Evolutionary conservation across 148 eudicot species (phyloP).

Genomic region (Chenopodium berlandieri): DNA sequence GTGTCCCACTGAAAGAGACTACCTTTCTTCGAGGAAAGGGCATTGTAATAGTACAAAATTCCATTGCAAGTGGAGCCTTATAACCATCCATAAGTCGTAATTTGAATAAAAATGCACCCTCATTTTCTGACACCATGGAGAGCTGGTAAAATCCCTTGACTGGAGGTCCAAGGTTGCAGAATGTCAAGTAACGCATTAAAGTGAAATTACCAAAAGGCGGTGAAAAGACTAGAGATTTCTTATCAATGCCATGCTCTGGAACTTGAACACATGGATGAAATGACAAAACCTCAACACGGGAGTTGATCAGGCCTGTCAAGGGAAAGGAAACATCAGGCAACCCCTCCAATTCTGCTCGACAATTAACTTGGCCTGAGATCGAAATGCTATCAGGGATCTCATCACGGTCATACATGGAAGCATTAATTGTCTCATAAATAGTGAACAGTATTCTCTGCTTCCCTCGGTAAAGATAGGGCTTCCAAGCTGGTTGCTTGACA

Average conservation of each 20-base stretch:
- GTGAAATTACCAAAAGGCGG: slow-evolving; percentile 92
- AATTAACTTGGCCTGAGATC: slow-evolving; percentile 81
- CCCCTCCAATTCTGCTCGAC: slow-evolving; percentile 98
- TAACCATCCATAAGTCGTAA: slow-evolving; percentile 84
- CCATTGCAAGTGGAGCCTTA: slow-evolving; percentile 83
- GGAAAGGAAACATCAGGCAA: slow-evolving; percentile 96
- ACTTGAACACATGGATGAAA: slow-evolving; percentile 98
- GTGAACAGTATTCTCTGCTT: slow-evolving; percentile 85
- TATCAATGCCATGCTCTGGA: slow-evolving; percentile 86
- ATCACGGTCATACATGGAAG: slow-evolving; percentile 95
- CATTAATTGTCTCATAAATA: slow-evolving; percentile 71
- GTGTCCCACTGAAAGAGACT: slow-evolving; percentile 73
- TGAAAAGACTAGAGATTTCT: slow-evolving; percentile 78
- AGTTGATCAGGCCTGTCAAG: slow-evolving; percentile 59
- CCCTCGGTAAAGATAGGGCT: slow-evolving; percentile 94
- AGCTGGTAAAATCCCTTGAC: slow-evolving; percentile 94
- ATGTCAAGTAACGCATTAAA: slow-evolving; percentile 73
- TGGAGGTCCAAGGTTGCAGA: slow-evolving; percentile 72
- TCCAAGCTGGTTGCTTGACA: slow-evolving; percentile 97
- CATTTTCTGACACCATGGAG: slow-evolving; percentile 99
- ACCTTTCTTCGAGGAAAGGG: slow-evolving; percentile 94
- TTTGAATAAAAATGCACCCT: slow-evolving; percentile 95
- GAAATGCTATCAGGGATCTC: slow-evolving; percentile 88
- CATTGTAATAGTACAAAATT: slow-evolving; percentile 89
- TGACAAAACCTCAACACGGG: slow-evolving; percentile 59